phyloP scores from a whole-genome alignment of 768 basidiomycete genomes.

The Amyloporia xantha region DNA sequence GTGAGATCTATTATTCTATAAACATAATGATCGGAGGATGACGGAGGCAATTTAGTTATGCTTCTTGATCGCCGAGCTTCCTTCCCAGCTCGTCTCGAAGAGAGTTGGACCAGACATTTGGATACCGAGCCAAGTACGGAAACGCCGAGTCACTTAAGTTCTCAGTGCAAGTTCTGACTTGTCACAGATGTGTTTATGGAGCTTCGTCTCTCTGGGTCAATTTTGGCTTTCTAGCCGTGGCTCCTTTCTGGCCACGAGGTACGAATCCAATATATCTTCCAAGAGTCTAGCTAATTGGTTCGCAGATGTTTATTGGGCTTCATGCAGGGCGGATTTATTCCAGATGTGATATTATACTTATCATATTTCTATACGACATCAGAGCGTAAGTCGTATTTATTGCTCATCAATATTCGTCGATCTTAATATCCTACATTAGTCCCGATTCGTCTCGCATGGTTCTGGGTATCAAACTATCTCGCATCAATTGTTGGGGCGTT shows the following conservation, averaged over 20 bases:
- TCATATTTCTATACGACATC: conserved; percentile 58
- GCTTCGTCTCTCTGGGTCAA: conserved; percentile 47
- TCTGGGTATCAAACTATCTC: conserved; percentile 59
- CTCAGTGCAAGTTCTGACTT: background rate
- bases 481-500: conserved; percentile 54
- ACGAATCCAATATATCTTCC: background rate
- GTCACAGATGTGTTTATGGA: conserved; percentile 48
- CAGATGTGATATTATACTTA: conserved; percentile 58
- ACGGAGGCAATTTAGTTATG: conserved; percentile 12
- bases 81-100: conserved; percentile 63
- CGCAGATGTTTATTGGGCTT: conserved; percentile 48
- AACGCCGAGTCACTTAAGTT: background rate
- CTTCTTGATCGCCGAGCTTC: conserved; percentile 43
- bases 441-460: conserved; percentile 60
- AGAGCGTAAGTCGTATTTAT: conserved; percentile 39
- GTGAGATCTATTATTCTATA: conserved; percentile 23
- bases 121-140: conserved; percentile 49
- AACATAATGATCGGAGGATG: background rate
- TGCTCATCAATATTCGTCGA: too few relatives aligned
- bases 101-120: conserved; percentile 62
- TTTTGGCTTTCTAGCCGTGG: conserved; percentile 49
- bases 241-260: conserved; percentile 52
- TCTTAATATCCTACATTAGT: conserved; percentile 26
- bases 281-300: background rate
- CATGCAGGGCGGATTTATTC: conserved; percentile 59